phyloP scores from a whole-genome alignment of 306 rosid genomes.

The Lathyrus tuberosus region DNA sequence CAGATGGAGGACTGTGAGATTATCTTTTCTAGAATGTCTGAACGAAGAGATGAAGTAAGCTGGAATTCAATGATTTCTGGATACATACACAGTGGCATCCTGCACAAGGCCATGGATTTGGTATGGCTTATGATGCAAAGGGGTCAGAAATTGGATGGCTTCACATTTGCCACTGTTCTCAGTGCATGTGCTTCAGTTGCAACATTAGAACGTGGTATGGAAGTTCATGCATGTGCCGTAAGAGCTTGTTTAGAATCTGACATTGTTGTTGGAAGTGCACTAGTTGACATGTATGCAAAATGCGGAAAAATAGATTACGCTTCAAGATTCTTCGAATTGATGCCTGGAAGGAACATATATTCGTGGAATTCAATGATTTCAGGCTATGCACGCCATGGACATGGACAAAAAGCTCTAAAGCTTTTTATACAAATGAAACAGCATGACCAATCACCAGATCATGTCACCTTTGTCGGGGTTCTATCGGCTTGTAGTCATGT shows the following conservation, averaged over 20 bases:
- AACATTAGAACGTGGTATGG: conserved; percentile 86
- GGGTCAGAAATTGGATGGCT: conserved; percentile 80
- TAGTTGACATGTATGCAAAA: conserved; percentile 88
- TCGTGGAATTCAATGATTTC: conserved; percentile 97
- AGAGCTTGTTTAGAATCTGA: conserved; percentile 82
- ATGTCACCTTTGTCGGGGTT: conserved; percentile 89
- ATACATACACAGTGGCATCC: conserved; percentile 70
- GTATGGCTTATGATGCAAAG: conserved; percentile 86
- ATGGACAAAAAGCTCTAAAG: conserved; percentile 67
- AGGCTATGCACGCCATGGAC: conserved; percentile 89
- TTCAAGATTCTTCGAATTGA: conserved; percentile 76
- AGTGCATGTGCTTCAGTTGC: conserved; percentile 96
- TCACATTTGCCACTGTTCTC: conserved; percentile 89
- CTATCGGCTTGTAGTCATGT: conserved; percentile 94
- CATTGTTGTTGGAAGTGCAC: conserved; percentile 88
- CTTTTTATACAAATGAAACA: conserved; percentile 75
- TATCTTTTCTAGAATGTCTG: conserved; percentile 71
- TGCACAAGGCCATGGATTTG: conserved; percentile 77
- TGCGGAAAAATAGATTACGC: conserved; percentile 91
- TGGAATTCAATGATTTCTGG: conserved; percentile 97
- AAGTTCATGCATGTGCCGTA: conserved; percentile 81
- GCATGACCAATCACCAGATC: conserved; percentile 72
- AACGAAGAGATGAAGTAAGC: conserved; percentile 78
- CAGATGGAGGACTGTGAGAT: conserved; percentile 67
- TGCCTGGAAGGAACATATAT: conserved; percentile 73